Evolutionary conservation across 1,139 yeast species (phyloP), one percentile per base, ranked within the genome.

Genomic region (Pichia sorboxylosa): DNA sequence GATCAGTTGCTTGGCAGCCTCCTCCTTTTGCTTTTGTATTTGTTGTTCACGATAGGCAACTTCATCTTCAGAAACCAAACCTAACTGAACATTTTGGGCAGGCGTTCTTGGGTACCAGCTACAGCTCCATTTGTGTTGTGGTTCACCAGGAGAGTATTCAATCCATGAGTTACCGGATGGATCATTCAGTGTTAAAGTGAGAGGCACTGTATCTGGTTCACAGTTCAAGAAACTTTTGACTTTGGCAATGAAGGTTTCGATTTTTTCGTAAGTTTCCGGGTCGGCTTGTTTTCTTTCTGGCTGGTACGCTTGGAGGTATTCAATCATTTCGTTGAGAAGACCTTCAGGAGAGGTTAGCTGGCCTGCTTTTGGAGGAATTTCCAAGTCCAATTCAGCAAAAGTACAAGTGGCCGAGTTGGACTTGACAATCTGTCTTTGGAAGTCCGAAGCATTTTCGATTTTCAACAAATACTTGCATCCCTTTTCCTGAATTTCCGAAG

Each of bases 91-190:
- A 51, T 84, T 82, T 55, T 92, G 97, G 46, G 84, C 94, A 26
- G 84, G 84, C 4, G 93, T 71, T 59, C 99, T 71, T 47, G 69
- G 61, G 56, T 90, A 90, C 47, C 85, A 92, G 28, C 68, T 65
- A 59, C 76, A 80, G 19, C 93, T 69, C 96, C 97, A 87, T 53
- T 85, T 84, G 57, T 84, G 94, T 33, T 81, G 63, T 10, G 94
- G 69, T 54, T 87, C 95, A 36, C 82, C 87, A 15, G 97, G 97
- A 37, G 71, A 59, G 52, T 70, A 85, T 54, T 85, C 95, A 36
- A 92, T 77, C 94, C 96, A 92, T 2, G 97, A 87, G 59, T 92
- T 90, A 15, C 99, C 99, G 1, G 96, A 73, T 22, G 98, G 97
- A 58, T 90, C 99, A 55, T 87, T 96, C 14, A 85, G 60, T 13